Percentiles rank a stretch among this genome's conserved stretches.
These are phyloP conservation scores for Psilocybe cyanescens DNA, from an alignment of 768 basidiomycete species.

Conservation along the genomic window DNA sequence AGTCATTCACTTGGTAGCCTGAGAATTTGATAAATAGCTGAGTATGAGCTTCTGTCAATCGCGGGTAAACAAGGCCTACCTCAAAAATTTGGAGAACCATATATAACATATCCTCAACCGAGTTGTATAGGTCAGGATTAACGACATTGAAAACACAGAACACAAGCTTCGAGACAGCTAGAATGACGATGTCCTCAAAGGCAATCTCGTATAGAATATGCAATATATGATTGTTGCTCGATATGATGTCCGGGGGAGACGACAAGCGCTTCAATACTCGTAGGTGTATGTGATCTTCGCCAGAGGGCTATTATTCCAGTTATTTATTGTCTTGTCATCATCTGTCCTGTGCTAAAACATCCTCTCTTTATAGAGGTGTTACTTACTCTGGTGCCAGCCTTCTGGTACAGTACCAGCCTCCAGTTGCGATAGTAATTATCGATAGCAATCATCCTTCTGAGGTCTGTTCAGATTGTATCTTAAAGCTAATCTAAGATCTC, in stretches of 20 bases:
- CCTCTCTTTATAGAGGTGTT: too few relatives aligned
- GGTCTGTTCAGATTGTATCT: too few relatives aligned
- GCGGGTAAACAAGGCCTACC: neutral
- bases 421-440: too few relatives aligned
- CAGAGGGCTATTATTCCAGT: neutral
- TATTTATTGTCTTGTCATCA: too few relatives aligned
- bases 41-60: neutral
- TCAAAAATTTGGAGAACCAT: constrained; percentile 14
- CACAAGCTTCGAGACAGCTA: neutral
- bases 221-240: constrained; percentile 10
- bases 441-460: too few relatives aligned
- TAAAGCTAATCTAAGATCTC: too few relatives aligned
- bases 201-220: constrained; percentile 3
- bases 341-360: too few relatives aligned
- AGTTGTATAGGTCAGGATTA: neutral
- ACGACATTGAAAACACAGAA: neutral
- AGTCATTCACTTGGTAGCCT: constrained; percentile 4
- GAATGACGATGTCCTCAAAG: constrained; percentile 5
- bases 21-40: constrained; percentile 1
- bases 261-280: neutral
- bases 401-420: too few relatives aligned
- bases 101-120: constrained; percentile 15
- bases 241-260: neutral
- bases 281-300: neutral
- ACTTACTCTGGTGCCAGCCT: too few relatives aligned